Percentiles rank a stretch among this genome's conserved stretches.
These are phyloP conservation scores for Colletotrichum sp. DNA, from an alignment of 2,329 filamentous ascomycete species.

Conservation along the genomic window DNA sequence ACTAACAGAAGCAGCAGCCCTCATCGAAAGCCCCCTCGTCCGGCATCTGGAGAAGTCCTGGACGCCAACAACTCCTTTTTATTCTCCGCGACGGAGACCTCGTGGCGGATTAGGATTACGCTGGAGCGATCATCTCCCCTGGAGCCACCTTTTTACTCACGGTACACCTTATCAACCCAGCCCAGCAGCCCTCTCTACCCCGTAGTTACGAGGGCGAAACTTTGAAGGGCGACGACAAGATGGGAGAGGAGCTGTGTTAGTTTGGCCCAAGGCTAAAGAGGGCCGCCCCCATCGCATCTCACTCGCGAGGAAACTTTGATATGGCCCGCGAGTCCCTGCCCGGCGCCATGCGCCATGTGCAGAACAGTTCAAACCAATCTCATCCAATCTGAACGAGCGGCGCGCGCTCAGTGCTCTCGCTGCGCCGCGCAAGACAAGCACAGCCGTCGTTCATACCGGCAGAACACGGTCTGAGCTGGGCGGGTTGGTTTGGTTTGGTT, in stretches of 20 bases:
- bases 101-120: neutral
- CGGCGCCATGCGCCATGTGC: neutral
- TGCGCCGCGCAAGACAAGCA: neutral
- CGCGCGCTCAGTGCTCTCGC: neutral
- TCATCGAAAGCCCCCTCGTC: neutral
- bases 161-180: neutral
- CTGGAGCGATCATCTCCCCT: conserved; percentile 12
- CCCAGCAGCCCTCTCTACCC: neutral
- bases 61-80: neutral
- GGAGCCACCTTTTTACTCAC: neutral
- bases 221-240: neutral
- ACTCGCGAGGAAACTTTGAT: neutral
- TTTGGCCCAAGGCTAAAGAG: neutral
- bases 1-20: neutral
- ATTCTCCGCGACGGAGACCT: neutral
- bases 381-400: neutral
- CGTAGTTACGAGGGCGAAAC: neutral
- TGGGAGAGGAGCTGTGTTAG: neutral
- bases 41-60: neutral
- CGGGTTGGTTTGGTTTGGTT: neutral
- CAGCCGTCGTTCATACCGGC: neutral
- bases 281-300: neutral
- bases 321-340: neutral
- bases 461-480: neutral
- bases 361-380: neutral